Percentiles rank a stretch among this genome's conserved stretches.
These are phyloP conservation scores for Salvia miltiorrhiza DNA, from an alignment of 257 asterid species.

Conservation along the genomic window DNA sequence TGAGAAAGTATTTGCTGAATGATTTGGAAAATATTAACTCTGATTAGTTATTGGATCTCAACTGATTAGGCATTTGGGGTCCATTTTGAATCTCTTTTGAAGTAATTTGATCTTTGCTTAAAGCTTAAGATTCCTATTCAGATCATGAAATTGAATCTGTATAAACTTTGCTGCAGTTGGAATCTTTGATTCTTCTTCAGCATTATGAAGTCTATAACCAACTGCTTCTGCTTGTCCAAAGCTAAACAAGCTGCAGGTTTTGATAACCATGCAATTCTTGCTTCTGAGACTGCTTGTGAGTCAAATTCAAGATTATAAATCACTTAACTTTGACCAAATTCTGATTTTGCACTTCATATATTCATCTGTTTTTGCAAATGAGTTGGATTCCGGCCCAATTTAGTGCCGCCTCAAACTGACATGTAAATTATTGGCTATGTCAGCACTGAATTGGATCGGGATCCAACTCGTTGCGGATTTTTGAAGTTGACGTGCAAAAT, in stretches of 20 bases:
- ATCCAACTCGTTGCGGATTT: no score
- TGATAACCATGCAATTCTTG: conserved; percentile 44
- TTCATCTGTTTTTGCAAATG: no score
- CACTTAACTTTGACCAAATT: no score
- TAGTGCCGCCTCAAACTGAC: no score
- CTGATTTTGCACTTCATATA: no score
- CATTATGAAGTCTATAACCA: conserved; percentile 40
- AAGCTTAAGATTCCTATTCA: background rate
- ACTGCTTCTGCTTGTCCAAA: conserved; percentile 50
- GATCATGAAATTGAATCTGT: background rate
- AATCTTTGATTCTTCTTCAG: background rate
- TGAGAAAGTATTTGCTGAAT: background rate
- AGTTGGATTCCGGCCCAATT: no score
- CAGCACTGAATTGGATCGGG: no score
- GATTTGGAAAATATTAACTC: background rate
- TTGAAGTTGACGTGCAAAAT: no score
- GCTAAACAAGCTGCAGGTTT: conserved; percentile 29
- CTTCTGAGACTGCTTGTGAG: conserved; percentile 82
- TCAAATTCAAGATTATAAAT: background rate
- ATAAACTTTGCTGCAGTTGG: conserved; percentile 16
- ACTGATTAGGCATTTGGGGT: background rate
- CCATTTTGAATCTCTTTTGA: background rate
- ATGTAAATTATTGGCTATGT: no score
- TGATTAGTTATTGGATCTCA: background rate
- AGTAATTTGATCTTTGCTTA: background rate